Base-by-base conservation (phyloP, 2,329 filamentous ascomycete genomes). In the Cercospora beticola region DNA sequence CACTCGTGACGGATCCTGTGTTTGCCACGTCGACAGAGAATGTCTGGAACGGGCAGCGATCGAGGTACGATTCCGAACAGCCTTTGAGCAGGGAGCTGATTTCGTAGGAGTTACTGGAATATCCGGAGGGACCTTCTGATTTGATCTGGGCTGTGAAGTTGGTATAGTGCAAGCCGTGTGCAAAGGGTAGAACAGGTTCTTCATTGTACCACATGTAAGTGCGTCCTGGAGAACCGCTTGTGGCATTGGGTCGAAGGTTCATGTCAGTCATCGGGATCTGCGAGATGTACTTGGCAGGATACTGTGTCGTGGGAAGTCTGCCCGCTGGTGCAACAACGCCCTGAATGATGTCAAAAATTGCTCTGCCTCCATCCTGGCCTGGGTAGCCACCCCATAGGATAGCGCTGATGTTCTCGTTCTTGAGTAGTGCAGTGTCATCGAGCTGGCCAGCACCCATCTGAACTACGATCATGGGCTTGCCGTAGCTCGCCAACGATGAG, bases 331-430 rank as follows among this genome's bases (percentile, higher is more conserved):
- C 79, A 2, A 75, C 77, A 2, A 78, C 79, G 2, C 87, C 87
- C 8, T 81, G 84, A 33, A 89, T 73, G 64, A 88, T 79, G 67
- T 88, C 82, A 60, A 88, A 77, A 10, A 89, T 74, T 0, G 87
- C 87, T 8, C 78, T 77, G 2, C 87, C 87, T 12, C 87, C 87
- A 46, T 84, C 83, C 76, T 89, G 87, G 1, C 87, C 87, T 0
- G 87, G 87, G 66, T 87, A 89, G 0, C 86, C 86, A 0, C 80
- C 85, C 87, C 87, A 89, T 0, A 89, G 72, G 0, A 89, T 74
- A 0, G 85, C 82, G 30, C 80, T 82, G 66, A 89, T 81, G 65
- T 83, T 83, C 1, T 77, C 70, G 64, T 86, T 83, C 4, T 76
- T 77, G 5, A 84, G 74, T 3, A 89, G 74, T 3, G 85, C 81